Evolutionary conservation across 2,329 filamentous ascomycete genomes (phyloP).

Genomic region (Talaromyces rugulosus): DNA sequence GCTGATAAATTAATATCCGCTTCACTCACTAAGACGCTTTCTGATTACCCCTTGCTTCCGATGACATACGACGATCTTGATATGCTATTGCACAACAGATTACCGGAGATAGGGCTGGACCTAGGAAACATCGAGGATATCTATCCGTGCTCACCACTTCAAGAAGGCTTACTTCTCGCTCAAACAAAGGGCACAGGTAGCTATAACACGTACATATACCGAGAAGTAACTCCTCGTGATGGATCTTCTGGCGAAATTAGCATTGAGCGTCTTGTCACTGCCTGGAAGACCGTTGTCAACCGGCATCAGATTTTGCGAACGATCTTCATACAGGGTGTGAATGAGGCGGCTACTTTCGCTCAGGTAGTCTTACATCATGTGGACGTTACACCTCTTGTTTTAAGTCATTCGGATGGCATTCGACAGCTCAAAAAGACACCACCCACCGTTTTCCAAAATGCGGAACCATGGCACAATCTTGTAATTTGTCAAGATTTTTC

Average conservation of each 20-base stretch:
- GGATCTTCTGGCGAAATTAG: background rate
- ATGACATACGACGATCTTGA: background rate
- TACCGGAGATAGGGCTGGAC: background rate
- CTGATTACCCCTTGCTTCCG: background rate
- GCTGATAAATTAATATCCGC: too few species aligned
- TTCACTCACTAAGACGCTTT: too few species aligned
- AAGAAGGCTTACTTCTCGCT: background rate
- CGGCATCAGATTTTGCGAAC: background rate
- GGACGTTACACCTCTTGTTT: background rate
- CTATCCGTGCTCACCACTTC: background rate
- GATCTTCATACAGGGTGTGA: background rate
- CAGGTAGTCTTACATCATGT: background rate
- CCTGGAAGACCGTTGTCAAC: background rate
- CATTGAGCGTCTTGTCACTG: background rate
- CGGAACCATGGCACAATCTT: background rate
- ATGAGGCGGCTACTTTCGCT: background rate
- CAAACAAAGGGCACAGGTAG: background rate
- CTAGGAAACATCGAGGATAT: background rate
- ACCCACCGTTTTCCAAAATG: background rate
- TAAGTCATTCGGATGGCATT: background rate
- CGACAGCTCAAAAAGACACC: background rate
- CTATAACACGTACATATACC: background rate
- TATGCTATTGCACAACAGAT: background rate
- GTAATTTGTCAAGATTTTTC: background rate
- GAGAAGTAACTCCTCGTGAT: background rate